These are phyloP conservation scores for Sporobolomyces pararoseus DNA, from an alignment of 768 basidiomycete genomes.

Conservation along the genomic window DNA sequence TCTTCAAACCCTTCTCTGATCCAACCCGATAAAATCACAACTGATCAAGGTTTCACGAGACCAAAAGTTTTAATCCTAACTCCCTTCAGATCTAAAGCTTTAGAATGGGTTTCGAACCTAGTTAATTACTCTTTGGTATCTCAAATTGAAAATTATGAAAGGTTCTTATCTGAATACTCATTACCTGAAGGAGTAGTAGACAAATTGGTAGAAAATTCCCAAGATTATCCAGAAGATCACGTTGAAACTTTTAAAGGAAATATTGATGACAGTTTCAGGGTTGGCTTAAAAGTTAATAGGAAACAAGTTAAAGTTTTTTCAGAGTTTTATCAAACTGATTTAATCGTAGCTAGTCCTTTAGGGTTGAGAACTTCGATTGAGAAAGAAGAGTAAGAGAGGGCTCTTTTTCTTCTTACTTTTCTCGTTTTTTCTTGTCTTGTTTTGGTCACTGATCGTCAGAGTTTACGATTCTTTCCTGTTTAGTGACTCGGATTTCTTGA, in stretches of 20 bases:
- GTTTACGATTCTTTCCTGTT: neutral
- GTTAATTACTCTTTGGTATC: conserved; percentile 56
- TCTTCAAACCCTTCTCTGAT: conserved; percentile 55
- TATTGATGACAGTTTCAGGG: conserved; percentile 86
- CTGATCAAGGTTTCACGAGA: conserved; percentile 97
- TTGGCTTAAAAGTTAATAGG: conserved; percentile 86
- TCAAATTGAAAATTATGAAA: conserved; percentile 65
- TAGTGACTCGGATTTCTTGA: conserved; percentile 83
- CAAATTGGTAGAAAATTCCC: conserved; percentile 65
- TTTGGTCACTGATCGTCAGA: no score
- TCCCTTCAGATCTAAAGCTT: conserved; percentile 85
- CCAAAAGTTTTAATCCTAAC: conserved; percentile 87
- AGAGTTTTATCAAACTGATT: conserved; percentile 83
- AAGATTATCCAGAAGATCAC: conserved; percentile 79
- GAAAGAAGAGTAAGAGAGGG: conserved; percentile 88
- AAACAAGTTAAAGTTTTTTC: conserved; percentile 88
- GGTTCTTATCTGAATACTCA: conserved; percentile 77
- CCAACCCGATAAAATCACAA: conserved; percentile 55
- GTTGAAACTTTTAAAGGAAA: conserved; percentile 94
- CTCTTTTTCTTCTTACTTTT: conserved; percentile 34
- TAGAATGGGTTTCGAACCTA: conserved; percentile 75
- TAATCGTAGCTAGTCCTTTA: conserved; percentile 88
- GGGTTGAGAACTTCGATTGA: conserved; percentile 87
- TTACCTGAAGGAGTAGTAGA: conserved; percentile 74
- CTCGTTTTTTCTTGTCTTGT: neutral